Evolutionary conservation across 257 asterid species (phyloP).

Genomic region (Solanum peruvianum): DNA sequence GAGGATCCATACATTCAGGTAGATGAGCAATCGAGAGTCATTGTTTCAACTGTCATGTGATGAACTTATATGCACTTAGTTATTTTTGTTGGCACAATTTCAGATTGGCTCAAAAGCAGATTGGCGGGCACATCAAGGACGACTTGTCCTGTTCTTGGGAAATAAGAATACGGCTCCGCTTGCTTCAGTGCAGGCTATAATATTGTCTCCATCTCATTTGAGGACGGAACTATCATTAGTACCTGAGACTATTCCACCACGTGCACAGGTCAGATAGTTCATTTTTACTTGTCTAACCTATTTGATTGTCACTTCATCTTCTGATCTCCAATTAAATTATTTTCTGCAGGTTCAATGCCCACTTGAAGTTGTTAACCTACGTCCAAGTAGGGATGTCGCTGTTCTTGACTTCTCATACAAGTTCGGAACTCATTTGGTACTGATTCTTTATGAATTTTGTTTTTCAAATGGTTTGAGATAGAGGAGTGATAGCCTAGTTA

Average conservation of each 20-base stretch:
- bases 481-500: neutral
- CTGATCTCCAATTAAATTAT: neutral
- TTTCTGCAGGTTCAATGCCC: slow-evolving; percentile 77
- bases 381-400: slow-evolving; percentile 86
- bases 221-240: slow-evolving; percentile 69
- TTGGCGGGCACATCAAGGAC: slow-evolving; percentile 84
- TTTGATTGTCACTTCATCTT: neutral
- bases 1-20: slow-evolving; percentile 97
- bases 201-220: slow-evolving; percentile 76
- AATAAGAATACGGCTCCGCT: slow-evolving; percentile 78
- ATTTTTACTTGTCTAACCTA: neutral
- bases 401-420: slow-evolving; percentile 84
- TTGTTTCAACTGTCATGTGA: neutral
- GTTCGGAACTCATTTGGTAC: slow-evolving; percentile 66
- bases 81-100: slow-evolving; percentile 4
- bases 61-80: neutral
- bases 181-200: slow-evolving; percentile 61
- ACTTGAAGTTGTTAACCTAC: slow-evolving; percentile 72
- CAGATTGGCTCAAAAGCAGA: slow-evolving; percentile 96
- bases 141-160: slow-evolving; percentile 86
- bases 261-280: slow-evolving; percentile 63
- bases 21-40: neutral
- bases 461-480: neutral
- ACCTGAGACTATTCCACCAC: slow-evolving; percentile 91
- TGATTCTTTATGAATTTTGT: neutral